Conservation (phyloP, 768 basidiomycete species). For the Brasilioporus rufonigricans region DNA sequence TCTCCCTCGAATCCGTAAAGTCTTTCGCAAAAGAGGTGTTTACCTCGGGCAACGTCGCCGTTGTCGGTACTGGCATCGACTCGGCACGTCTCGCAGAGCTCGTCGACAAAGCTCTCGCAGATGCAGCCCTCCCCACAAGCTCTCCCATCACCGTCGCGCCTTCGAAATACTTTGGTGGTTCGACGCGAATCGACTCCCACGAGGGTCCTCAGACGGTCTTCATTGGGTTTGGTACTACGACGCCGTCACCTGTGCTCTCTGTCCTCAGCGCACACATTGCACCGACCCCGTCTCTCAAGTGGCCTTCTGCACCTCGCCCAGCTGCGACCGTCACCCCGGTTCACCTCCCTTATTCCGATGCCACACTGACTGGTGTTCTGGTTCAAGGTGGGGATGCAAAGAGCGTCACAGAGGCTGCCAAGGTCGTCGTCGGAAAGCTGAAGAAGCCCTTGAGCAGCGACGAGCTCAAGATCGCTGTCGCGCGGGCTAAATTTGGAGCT, state of each 20-base stretch:
- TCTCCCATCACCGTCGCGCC: slow-evolving; percentile 29
- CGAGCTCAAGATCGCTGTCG: slow-evolving; percentile 75
- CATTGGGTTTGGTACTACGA: slow-evolving; percentile 81
- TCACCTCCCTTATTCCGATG: slow-evolving; percentile 89
- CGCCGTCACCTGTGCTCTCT: slow-evolving; percentile 68
- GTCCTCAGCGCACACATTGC: slow-evolving; percentile 81
- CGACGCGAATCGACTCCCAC: slow-evolving; percentile 68
- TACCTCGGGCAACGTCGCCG: slow-evolving; percentile 74
- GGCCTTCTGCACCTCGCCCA: slow-evolving; percentile 63
- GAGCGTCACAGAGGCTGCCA: slow-evolving; percentile 65
- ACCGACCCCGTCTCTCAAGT: slow-evolving; percentile 80
- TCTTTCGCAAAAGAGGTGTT: slow-evolving; percentile 72
- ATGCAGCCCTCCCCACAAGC: slow-evolving; percentile 31
- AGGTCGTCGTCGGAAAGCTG: slow-evolving; percentile 65
- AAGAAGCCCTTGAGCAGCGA: slow-evolving; percentile 59
- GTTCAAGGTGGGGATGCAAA: slow-evolving; percentile 66
- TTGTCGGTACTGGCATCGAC: slow-evolving; percentile 86
- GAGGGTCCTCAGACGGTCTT: slow-evolving; percentile 74
- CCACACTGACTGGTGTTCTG: slow-evolving; percentile 79
- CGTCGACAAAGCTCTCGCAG: slow-evolving; percentile 64
- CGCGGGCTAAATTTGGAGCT: slow-evolving; percentile 85
- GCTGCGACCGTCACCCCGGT: slow-evolving; percentile 69
- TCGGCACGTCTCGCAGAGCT: slow-evolving; percentile 66
- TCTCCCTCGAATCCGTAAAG: slow-evolving; percentile 70
- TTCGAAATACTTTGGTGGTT: slow-evolving; percentile 76